phyloP scores from a whole-genome alignment of 169 alveolate species.

The Cryptosporidium xiaoi region DNA sequence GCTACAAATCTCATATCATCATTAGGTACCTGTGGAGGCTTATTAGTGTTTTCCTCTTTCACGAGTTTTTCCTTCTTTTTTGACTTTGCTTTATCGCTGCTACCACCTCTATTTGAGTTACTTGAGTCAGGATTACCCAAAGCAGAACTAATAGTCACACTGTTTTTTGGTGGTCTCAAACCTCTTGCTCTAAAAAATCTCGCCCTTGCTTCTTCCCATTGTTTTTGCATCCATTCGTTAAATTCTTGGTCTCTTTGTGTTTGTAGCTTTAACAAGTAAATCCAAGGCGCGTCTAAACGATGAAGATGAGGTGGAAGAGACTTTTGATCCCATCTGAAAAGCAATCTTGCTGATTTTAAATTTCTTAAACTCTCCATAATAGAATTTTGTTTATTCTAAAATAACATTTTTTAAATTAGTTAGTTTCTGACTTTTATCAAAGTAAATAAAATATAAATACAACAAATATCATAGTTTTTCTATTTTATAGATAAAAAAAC shows the following conservation, averaged over 20 bases:
- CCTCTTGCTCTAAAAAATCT: slow-evolving; percentile 37
- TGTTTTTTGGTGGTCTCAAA: slow-evolving; percentile 42
- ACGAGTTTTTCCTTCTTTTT: background rate
- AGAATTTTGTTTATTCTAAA: slow-evolving; percentile 32
- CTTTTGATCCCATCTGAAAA: slow-evolving; percentile 72
- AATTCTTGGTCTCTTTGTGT: slow-evolving; percentile 36
- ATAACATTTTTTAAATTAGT: background rate
- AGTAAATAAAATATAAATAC: background rate
- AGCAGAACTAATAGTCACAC: background rate
- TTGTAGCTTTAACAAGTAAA: slow-evolving; percentile 25
- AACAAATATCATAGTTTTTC: too few species aligned
- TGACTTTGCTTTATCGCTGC: background rate
- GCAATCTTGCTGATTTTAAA: slow-evolving; percentile 39
- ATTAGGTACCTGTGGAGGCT: slow-evolving; percentile 63
- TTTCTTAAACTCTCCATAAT: slow-evolving; percentile 20
- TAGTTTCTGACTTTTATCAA: background rate
- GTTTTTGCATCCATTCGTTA: slow-evolving; percentile 58
- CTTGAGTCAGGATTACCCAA: slow-evolving; percentile 7
- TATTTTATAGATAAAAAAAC: too few species aligned
- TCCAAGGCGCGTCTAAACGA: slow-evolving; percentile 75
- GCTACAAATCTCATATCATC: slow-evolving; percentile 62
- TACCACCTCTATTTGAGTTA: slow-evolving; percentile 5
- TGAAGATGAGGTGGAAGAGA: slow-evolving; percentile 67
- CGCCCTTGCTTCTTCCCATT: slow-evolving; percentile 56
- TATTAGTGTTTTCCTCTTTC: slow-evolving; percentile 13